A percentile compares a stretch with the other conserved stretches of the same genome.
Evolutionary conservation across 306 rosid species (phyloP).

Genomic region (Vachellia collinsii): DNA sequence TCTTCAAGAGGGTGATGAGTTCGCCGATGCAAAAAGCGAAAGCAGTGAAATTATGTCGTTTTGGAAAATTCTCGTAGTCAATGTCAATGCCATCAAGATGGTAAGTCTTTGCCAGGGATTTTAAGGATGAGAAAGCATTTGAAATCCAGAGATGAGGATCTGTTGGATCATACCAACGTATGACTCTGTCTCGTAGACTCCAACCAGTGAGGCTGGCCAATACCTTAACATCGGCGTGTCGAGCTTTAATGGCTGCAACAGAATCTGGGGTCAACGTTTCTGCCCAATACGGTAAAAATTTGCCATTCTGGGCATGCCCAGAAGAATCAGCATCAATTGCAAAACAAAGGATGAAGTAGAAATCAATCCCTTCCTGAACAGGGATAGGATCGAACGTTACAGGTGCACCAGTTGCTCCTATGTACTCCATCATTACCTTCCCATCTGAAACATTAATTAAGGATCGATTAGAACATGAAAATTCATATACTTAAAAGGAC

Average conservation of each 20-base stretch:
- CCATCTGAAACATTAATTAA: slow-evolving; percentile 41
- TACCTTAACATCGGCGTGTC: slow-evolving; percentile 47
- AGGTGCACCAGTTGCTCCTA: slow-evolving; percentile 58
- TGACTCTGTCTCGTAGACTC: slow-evolving; percentile 44
- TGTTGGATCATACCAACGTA: slow-evolving; percentile 54
- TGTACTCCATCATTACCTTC: slow-evolving; percentile 70
- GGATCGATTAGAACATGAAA: background rate
- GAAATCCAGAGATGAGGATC: slow-evolving; percentile 51
- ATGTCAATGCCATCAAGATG: slow-evolving; percentile 61
- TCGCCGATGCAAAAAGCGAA: slow-evolving; percentile 66
- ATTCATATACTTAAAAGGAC: background rate
- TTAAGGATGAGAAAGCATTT: slow-evolving; percentile 56
- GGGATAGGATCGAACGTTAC: slow-evolving; percentile 46
- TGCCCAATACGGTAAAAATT: slow-evolving; percentile 53
- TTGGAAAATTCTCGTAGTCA: slow-evolving; percentile 60
- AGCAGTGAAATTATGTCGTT: background rate
- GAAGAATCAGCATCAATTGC: slow-evolving; percentile 53
- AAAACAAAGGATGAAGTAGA: slow-evolving; percentile 57
- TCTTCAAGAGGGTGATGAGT: slow-evolving; percentile 57
- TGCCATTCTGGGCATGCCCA: slow-evolving; percentile 52
- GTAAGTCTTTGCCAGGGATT: slow-evolving; percentile 35
- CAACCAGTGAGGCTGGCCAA: slow-evolving; percentile 63
- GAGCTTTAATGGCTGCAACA: slow-evolving; percentile 45
- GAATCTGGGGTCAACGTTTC: slow-evolving; percentile 47
- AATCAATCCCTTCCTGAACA: slow-evolving; percentile 43